phyloP scores from a whole-genome alignment of 805 yeast genomes.

The Candida multigemmis region DNA sequence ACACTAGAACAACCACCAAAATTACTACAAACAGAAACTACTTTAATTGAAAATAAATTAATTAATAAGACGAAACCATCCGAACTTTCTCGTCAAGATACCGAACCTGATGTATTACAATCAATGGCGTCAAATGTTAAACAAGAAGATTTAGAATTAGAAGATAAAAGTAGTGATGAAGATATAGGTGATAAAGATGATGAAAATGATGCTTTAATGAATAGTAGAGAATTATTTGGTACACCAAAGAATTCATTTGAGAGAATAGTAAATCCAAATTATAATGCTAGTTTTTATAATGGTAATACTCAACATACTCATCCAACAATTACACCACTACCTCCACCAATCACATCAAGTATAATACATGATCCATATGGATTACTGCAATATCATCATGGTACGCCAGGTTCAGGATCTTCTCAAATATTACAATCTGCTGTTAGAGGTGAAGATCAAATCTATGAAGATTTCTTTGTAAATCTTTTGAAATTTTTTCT shows the following conservation, averaged over 20 bases:
- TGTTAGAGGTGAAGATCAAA: constrained; percentile 11
- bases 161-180: constrained; percentile 20
- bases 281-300: constrained; percentile 6
- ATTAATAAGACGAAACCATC: constrained; percentile 3
- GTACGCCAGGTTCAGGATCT: no score
- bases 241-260: constrained; percentile 30
- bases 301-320: constrained; percentile 6
- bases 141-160: constrained; percentile 28
- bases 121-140: constrained; percentile 21
- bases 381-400: constrained; percentile 31
- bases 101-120: constrained; percentile 30
- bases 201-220: constrained; percentile 24
- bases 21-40: constrained; percentile 23
- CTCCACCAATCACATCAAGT: constrained; percentile 8
- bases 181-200: constrained; percentile 12
- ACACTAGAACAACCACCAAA: constrained; percentile 15
- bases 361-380: constrained; percentile 27
- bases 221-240: constrained; percentile 32
- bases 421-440: constrained; percentile 7
- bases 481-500: constrained; percentile 43
- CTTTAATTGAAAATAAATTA: constrained; percentile 13
- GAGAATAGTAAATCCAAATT: constrained; percentile 10
- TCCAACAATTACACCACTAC: constrained; percentile 2
- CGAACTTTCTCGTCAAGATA: constrained; percentile 23
- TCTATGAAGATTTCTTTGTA: constrained; percentile 31